Conservation (phyloP, 345 rosid genomes). For the Capsella bursapastoris region DNA sequence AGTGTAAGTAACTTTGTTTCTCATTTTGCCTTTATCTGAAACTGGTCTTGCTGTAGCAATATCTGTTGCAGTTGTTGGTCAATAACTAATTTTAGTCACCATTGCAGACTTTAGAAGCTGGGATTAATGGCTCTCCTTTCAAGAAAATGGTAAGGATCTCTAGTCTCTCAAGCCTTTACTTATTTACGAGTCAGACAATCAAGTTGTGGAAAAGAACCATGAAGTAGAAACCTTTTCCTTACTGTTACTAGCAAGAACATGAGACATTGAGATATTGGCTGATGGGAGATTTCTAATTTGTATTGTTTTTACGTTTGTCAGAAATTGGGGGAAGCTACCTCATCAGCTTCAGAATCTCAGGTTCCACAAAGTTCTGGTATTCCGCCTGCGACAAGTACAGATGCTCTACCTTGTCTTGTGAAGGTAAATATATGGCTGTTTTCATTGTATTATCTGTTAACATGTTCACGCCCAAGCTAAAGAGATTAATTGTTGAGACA, state of each 20-base stretch:
- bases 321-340: conserved; percentile 66
- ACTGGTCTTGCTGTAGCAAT: background rate
- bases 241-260: background rate
- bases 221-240: background rate
- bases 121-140: conserved; percentile 50
- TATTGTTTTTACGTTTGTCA: conserved; percentile 28
- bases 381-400: conserved; percentile 39
- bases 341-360: conserved; percentile 49
- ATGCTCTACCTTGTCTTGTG: conserved; percentile 70
- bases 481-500: conserved; percentile 7
- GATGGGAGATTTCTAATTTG: background rate
- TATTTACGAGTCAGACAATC: background rate
- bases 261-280: conserved; percentile 2
- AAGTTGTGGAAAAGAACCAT: background rate
- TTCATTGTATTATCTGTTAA: background rate
- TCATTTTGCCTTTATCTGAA: background rate
- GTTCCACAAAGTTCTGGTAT: conserved; percentile 38
- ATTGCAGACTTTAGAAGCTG: conserved; percentile 55
- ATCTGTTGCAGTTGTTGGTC: background rate
- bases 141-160: conserved; percentile 69
- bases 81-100: background rate
- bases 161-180: background rate
- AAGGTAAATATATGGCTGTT: conserved; percentile 51
- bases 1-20: conserved; percentile 39
- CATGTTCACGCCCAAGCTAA: background rate